phyloP scores from a whole-genome alignment of 306 rosid species.

The Fragaria vesca region DNA sequence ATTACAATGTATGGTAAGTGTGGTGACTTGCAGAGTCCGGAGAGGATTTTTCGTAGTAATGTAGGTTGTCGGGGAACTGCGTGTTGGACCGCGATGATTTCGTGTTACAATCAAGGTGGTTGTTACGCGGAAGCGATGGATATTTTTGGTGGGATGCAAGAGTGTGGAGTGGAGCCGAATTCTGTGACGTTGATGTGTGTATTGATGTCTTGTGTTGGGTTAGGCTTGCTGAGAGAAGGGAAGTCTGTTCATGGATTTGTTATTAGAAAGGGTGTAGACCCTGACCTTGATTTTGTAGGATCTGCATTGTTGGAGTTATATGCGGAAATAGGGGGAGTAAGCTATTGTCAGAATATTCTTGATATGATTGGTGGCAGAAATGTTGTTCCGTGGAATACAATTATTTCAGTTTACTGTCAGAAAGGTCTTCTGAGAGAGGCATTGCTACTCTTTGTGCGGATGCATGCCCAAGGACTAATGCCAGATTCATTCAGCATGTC shows the following conservation, averaged over 20 bases:
- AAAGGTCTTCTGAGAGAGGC: conserved; percentile 57
- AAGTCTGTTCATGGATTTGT: conserved; percentile 73
- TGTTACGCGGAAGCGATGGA: conserved; percentile 46
- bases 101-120: conserved; percentile 56
- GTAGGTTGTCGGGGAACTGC: conserved; percentile 36
- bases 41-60: conserved; percentile 38
- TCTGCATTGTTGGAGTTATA: conserved; percentile 70
- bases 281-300: conserved; percentile 50
- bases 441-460: conserved; percentile 45
- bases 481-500: conserved; percentile 80
- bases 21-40: conserved; percentile 47
- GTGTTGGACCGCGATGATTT: conserved; percentile 80
- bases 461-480: conserved; percentile 53
- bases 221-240: conserved; percentile 65
- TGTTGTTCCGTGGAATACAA: conserved; percentile 61
- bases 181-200: conserved; percentile 57
- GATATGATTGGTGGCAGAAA: conserved; percentile 38
- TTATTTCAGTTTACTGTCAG: conserved; percentile 60
- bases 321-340: conserved; percentile 47
- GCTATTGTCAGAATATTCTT: conserved; percentile 52
- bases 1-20: conserved; percentile 73
- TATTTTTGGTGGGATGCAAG: conserved; percentile 50
- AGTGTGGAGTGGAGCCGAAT: conserved; percentile 53
- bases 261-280: conserved; percentile 51
- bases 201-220: conserved; percentile 61